Conservation (phyloP, 768 basidiomycete species). For the Amanita rubescens region DNA sequence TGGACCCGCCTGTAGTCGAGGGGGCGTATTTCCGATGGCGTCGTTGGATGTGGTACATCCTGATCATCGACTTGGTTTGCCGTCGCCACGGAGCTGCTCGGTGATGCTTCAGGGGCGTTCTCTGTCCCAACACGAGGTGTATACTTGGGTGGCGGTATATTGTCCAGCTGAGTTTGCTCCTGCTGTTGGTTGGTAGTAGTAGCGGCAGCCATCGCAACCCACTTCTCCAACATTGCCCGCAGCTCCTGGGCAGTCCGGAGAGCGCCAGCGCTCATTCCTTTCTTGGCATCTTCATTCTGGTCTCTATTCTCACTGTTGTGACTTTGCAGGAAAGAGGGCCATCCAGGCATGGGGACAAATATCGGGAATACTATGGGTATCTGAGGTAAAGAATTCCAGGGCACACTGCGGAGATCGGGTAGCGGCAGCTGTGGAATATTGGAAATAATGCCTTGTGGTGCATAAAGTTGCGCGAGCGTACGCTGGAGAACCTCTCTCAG, state of each 20-base stretch:
- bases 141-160: constrained; percentile 65
- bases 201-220: constrained; percentile 50
- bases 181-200: constrained; percentile 28
- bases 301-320: constrained; percentile 18
- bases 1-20: constrained; percentile 41
- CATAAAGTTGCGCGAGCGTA: constrained; percentile 57
- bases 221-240: constrained; percentile 70
- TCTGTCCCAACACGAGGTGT: constrained; percentile 45
- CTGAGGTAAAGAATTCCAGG: constrained; percentile 57
- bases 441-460: constrained; percentile 43
- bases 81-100: constrained; percentile 12
- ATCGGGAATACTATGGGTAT: constrained; percentile 77
- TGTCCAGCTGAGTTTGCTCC: constrained; percentile 28
- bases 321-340: constrained; percentile 48
- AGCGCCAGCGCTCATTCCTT: constrained; percentile 34
- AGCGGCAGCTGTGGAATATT: constrained; percentile 44
- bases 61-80: constrained; percentile 8
- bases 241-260: constrained; percentile 53
- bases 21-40: constrained; percentile 27
- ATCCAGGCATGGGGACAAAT: constrained; percentile 59
- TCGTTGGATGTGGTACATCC: constrained; percentile 17
- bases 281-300: constrained; percentile 20
- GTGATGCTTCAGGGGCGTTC: constrained; percentile 7
- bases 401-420: constrained; percentile 59
- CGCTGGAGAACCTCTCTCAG: constrained; percentile 72